Evolutionary conservation across 768 basidiomycete species (phyloP), one percentile per base, ranked within the genome.

Genomic region (Gautieria morchelliformis): DNA sequence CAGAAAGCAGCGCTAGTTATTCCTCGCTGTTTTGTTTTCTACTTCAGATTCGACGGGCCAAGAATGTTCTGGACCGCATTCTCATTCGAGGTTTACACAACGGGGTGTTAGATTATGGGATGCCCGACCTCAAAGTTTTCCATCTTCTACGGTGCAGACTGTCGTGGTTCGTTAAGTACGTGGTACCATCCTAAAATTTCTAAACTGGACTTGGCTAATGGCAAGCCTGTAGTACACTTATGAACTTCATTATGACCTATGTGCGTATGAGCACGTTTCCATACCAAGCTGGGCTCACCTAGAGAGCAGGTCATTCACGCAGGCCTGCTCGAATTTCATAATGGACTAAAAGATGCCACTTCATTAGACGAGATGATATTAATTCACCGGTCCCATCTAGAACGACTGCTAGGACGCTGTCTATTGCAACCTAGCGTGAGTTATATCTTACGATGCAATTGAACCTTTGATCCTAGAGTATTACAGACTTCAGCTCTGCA

Each of bases 121-220:
- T 64, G 64, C 62, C 17, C 20, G 81, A 83, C 53, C 57, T 85
- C 63, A 90, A 88, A 69, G 75, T 75, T 14, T 83, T 91, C 62
- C 89, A 88, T 66, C 85, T 85, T 0, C 79, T 89, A 75, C 72
- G 89, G 60, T 81, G 83, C 61, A 82, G 84, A 56, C 63, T 93
- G 58, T 85, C 85, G 58, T 93, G 90, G 90, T 87, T 91, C 62
- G 78, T 87, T 66, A 89, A 87, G 89, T 90, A 64, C 63, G 85
- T 76, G 10, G 24, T 11, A 8, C 22, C 22, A 8, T 39, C 30
- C 11, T 32, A 37, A 17, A 17, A 11, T 49, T 46, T 7, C 35
- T 30, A 45, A 32, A n/a, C 14, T 14, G 30, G 20, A 37, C 50
- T 54, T 53, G 12, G 24, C 49, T n/a, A 4, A 49, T 19, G 49